Conservation (phyloP, 2,329 filamentous ascomycete genomes). For the Cladosporium halotolerans region DNA sequence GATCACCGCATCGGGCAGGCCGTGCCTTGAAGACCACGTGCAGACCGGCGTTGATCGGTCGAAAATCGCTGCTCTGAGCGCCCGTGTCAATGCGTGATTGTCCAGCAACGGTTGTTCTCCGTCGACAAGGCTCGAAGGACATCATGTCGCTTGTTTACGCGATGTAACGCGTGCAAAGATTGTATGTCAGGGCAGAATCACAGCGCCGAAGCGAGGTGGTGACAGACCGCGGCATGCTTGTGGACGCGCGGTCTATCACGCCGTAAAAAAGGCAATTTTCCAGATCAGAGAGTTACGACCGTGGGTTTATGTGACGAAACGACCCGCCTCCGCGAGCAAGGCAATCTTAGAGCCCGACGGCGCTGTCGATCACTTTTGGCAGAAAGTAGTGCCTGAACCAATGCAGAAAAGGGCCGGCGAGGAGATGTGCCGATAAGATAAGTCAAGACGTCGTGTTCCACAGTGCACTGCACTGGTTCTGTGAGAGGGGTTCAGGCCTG, state of each 20-base stretch:
- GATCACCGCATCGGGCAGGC: no score
- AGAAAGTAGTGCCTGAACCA: neutral
- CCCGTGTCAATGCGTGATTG: no score
- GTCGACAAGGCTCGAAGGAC: no score
- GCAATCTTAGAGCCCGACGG: conserved; percentile 8
- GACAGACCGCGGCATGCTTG: conserved; percentile 1
- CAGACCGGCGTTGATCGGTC: no score
- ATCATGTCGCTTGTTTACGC: no score
- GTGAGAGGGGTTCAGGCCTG: neutral
- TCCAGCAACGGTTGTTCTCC: no score
- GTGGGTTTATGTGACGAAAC: neutral
- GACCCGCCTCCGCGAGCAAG: conserved; percentile 8
- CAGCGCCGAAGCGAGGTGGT: neutral
- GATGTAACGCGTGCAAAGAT: no score
- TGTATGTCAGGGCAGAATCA: neutral
- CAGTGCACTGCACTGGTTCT: neutral
- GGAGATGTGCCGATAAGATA: neutral
- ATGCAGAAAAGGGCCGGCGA: neutral
- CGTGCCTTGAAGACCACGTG: no score
- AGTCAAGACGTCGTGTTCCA: neutral
- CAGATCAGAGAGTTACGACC: neutral
- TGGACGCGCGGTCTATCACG: conserved; percentile 1
- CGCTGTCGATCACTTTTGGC: conserved; percentile 4
- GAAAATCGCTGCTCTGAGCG: no score
- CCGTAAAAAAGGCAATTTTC: neutral